Base-by-base conservation (phyloP, 345 rosid species). In the Lepidium didymum region DNA sequence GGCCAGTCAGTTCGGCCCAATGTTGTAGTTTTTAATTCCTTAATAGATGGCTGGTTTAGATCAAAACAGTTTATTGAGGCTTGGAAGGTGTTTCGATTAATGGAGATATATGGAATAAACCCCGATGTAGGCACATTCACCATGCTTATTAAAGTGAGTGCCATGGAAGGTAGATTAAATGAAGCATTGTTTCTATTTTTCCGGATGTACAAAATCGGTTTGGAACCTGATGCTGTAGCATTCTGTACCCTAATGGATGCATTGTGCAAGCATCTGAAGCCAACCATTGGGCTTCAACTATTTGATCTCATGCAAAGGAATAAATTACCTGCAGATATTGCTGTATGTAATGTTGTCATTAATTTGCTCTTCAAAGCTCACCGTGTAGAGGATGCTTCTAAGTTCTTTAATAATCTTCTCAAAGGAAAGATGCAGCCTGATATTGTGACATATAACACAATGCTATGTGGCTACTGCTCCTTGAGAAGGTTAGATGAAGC, bases 381-480 rank as follows among this genome's bases (percentile, higher is more conserved):
- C 15, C 62, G 23, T 3, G 29, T 67, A 8, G 76, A 63, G 18
- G 72, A 64, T 7, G 84, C 86, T 21, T 16, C 58, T 38, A 49
- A 33, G 41, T 75, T 69, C 29, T 77, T 82, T 8, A 23, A 31
- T 2, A 65, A 69, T 52, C 78, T 84, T 41, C 59, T 56, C n/a
- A 36, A 67, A 43, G 58, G 66, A 47, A 80, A 76, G 14, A 65
- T 75, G 34, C 49, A 80, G 40, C 88, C 80, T 45, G 88, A 82
- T 75, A 56, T 79, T 23, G 49, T 82, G 43, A 82, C 88, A 5
- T 82, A 78, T 71, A 84, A 84, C 70, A 80, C 84, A 1, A 38
- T 84, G 84, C 67, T 80, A 41, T 76, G 83, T 61, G 84, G 86
- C 62, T 80, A 66, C 54, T 82, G 84, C 70, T 74, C 76, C 9